Base-by-base conservation (phyloP, 805 yeast genomes). In the Wickerhamiella alocasiicola region DNA sequence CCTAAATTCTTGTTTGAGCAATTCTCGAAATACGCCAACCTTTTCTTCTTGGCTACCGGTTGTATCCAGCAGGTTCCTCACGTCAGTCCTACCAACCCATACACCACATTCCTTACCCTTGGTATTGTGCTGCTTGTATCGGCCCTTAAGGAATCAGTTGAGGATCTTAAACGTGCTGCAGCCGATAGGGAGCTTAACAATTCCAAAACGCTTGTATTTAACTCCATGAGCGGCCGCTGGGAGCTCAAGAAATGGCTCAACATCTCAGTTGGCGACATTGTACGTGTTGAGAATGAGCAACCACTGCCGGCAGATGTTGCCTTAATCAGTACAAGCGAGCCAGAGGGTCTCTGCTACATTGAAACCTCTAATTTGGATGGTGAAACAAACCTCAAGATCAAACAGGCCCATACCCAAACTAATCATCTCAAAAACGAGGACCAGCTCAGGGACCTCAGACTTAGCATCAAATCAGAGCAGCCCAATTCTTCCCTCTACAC, bases 351-450 rank as follows among this genome's bases (percentile, higher is more conserved):
- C 46, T 93, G 98, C 59, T 91, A 91, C 54, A 83, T 93, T 42
- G 99, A 91, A 61, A 91, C 99, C 1, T 95, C 98, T 0, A 91
- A 91, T 54, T 66, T 91, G 50, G 99, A 91, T 60, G 99, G 99
- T 43, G 99, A 91, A 59, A 93, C 99, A 0, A 91, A 91, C 58
- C 68, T 91, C 53, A 91, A 91, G 55, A 91, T 91, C 56, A 93
- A 93, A 55, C 97, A 91, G 58, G 75, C 95, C 1, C 68, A 70
- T 39, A 65, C 72, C 2, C 95, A 85, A 53, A 91, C 98, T 0
- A 69, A 83, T 3, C 67, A 68, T 46, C 57, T 81, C 42, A 79
- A 80, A 19, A 74, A 80, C 36, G 81, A 91, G 0, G 61, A 66
- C 21, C 78, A 75, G 19, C 55, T 80, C 33, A 63, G 68, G 17